Base-by-base conservation (phyloP, 2,329 filamentous ascomycete genomes). In the Pseudogymnoascus sp. region DNA sequence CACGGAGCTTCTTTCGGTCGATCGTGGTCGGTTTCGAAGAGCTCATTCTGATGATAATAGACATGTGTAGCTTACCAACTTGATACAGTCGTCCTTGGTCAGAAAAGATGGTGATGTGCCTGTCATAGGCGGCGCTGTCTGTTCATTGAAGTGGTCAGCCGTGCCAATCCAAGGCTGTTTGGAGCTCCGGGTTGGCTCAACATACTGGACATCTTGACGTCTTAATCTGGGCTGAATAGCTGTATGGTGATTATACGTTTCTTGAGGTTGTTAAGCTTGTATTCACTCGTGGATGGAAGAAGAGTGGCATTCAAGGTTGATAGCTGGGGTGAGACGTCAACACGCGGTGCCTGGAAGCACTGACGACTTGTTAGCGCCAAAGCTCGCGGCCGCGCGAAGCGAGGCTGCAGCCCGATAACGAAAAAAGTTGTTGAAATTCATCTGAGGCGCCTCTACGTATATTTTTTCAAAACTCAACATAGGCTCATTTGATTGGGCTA, bases 101-200 rank as follows among this genome's bases (percentile, higher is more conserved):
- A 66, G 94, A 97, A 82, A 99, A 99, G 83, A 99, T 97, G 76
- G 94, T 99, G 74, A 99, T 99, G 80, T 99, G 94, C 82, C 94
- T 87, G 80, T 99, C 94, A 80, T 95, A 97, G 74, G 91, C 92
- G 78, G 90, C 88, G 79, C 86, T 89, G 78, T 88, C 88, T 91
- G 72, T 72, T 67, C 63, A 64, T 64, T 59, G 44, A 67, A 47
- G 37, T 66, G 64, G 35, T 73, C 69, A 70, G 67, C 69, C 50
- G 50, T 56, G 50, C 50, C 50, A 56, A 56, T 56, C 50, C 50
- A 35, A 56, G 50, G 50, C 28, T 18, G 28, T 25, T 33, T 56
- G 50, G 50, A 56, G 50, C 50, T 56, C 28, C 28, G 28, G 12
- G n/a, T 53, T 60, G 59, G 64, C 56, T 66, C 50, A 66, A 72